Base-by-base conservation (phyloP, 2,329 filamentous ascomycete genomes). In the Cucurbitaria berberidis region DNA sequence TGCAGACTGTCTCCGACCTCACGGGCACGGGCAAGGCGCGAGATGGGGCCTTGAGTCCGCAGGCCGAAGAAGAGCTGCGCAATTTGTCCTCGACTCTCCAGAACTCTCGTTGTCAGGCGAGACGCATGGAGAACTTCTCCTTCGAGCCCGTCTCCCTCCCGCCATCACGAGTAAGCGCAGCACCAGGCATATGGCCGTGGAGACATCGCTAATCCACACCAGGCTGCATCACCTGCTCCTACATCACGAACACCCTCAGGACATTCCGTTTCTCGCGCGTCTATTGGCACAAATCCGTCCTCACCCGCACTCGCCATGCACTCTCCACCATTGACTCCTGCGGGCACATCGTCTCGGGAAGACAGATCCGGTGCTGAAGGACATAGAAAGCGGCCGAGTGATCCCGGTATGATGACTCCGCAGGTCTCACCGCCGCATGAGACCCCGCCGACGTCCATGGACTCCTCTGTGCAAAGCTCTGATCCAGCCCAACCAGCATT, bases 71-170 rank as follows among this genome's bases (percentile, higher is more conserved):
- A 51, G 84, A 93, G 69, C 80, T 96, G 51, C 85, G 84, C 62
- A 86, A 86, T 54, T 79, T 96, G 56, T 87, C 89, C 45, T 85
- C 86, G 63, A 87, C 86, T 21, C 80, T 96, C 22, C 89, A 91
- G 60, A 86, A 86, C 57, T 84, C 87, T 41, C 86, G 88, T 64
- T 82, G 96, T 56, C 93, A 97, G 77, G 89, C 93, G 66, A 84
- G 86, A 51, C 86, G 93, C 59, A 86, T 96, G 81, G 89, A 89
- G 71, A 90, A 92, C 71, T 96, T 91, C 76, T 87, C 89, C 38
- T 98, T 93, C 69, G 93, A 97, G 73, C 89, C 93, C 29, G 87
- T 96, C 59, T 98, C 95, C 30, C 81, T 98, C 46, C 93, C 95
- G 32, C 83, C 85, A 27, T 93, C 91, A 40, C 85, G 90, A 77